Percentiles rank a stretch among this genome's conserved stretches.
Conservation (phyloP, 352 stramenopile genomes). For the Pythium brachiatum region DNA sequence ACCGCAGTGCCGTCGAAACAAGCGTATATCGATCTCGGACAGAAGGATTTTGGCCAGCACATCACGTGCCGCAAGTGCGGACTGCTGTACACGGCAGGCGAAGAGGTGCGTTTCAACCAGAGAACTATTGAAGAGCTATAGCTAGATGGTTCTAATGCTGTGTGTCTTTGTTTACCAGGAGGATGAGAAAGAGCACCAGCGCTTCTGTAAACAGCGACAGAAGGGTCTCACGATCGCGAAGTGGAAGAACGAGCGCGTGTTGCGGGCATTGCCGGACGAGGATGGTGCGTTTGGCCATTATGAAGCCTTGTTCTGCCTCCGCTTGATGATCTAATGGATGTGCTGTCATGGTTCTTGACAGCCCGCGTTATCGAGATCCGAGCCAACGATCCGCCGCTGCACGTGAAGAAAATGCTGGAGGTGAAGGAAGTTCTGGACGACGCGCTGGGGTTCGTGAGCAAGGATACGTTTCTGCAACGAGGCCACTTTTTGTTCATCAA, state of each 20-base stretch:
- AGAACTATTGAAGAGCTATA: no score
- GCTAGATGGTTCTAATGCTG: neutral
- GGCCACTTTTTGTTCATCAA: conserved; percentile 63
- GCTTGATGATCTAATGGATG: no score
- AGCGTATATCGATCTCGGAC: conserved; percentile 73
- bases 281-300: conserved; percentile 19
- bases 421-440: conserved; percentile 72
- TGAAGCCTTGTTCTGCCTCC: no score
- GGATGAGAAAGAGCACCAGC: conserved; percentile 66
- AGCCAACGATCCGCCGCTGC: conserved; percentile 39
- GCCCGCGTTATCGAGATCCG: conserved; percentile 69
- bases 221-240: conserved; percentile 51
- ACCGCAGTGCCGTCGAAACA: conserved; percentile 34
- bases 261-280: conserved; percentile 42
- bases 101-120: conserved; percentile 34
- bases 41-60: conserved; percentile 65
- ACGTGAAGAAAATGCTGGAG: conserved; percentile 74
- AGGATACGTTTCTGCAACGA: conserved; percentile 50
- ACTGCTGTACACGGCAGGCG: conserved; percentile 67
- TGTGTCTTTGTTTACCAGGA: conserved; percentile 25
- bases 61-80: conserved; percentile 59
- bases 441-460: conserved; percentile 56
- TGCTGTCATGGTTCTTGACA: conserved; percentile 14
- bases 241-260: conserved; percentile 64
- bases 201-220: conserved; percentile 48